phyloP scores from a whole-genome alignment of 352 stramenopile species.

The Stephanocyclus meneghinianus region DNA sequence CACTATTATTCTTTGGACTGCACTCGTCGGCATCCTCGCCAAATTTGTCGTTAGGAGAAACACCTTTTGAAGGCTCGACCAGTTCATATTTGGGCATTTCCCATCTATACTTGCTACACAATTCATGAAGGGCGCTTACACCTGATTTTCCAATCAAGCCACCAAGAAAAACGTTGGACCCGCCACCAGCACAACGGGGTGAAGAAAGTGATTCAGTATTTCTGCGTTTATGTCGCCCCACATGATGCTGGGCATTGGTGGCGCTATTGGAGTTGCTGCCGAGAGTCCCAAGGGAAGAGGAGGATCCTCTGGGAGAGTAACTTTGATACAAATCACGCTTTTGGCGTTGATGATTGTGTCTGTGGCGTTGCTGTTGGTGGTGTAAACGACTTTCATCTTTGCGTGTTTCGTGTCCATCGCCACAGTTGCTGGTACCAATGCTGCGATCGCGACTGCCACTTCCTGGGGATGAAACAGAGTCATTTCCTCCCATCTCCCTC shows the following conservation, averaged over 20 bases:
- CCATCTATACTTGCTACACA: slow-evolving; percentile 69
- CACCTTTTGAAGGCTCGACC: slow-evolving; percentile 15
- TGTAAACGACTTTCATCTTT: not conserved
- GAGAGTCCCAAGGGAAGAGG: slow-evolving; percentile 28
- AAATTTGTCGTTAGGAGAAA: not conserved
- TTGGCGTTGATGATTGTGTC: slow-evolving; percentile 21
- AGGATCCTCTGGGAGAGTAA: slow-evolving; percentile 39
- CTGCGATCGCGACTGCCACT: slow-evolving; percentile 26
- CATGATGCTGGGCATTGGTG: not conserved
- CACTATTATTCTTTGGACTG: slow-evolving; percentile 12
- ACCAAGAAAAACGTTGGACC: slow-evolving; percentile 40
- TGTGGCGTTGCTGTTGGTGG: slow-evolving; percentile 9
- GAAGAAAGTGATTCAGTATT: slow-evolving; percentile 28
- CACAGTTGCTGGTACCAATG: not conserved
- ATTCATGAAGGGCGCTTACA: slow-evolving; percentile 75
- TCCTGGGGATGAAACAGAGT: slow-evolving; percentile 38
- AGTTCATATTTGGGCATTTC: slow-evolving; percentile 40
- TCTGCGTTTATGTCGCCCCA: slow-evolving; percentile 21
- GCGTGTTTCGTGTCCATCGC: not conserved
- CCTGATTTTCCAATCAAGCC: slow-evolving; percentile 72
- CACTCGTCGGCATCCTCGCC: not conserved
- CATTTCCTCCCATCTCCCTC: slow-evolving; percentile 30
- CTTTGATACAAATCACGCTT: slow-evolving; percentile 43
- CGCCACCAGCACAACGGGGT: not conserved
- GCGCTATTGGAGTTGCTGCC: not conserved